These are phyloP conservation scores for Trametes cinnabarina DNA, from an alignment of 768 basidiomycete genomes.

Conservation along the genomic window DNA sequence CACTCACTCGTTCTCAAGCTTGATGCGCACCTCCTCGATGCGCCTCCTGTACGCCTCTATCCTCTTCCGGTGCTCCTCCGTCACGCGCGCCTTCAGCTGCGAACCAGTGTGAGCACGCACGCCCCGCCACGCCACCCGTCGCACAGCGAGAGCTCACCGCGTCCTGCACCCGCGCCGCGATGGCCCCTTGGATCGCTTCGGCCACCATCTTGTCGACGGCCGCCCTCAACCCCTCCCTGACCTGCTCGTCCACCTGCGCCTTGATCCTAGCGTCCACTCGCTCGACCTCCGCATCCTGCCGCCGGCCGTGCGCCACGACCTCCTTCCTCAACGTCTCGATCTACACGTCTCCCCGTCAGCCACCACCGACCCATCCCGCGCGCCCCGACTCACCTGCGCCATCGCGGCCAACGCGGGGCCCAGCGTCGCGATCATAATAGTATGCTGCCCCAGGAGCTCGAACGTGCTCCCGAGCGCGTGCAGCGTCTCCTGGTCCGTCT, in stretches of 20 bases:
- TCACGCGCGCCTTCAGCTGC: constrained; percentile 44
- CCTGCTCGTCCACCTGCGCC: background rate
- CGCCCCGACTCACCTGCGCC: constrained; percentile 38
- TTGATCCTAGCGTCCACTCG: constrained; percentile 37
- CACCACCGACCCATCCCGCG: constrained; percentile 9
- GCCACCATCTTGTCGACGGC: constrained; percentile 38
- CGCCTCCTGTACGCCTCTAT: constrained; percentile 42
- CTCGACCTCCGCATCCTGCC: constrained; percentile 37
- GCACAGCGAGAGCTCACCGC: constrained; percentile 38
- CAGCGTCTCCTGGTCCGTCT: constrained; percentile 46
- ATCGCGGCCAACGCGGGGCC: constrained; percentile 44
- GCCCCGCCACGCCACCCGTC: too few species aligned
- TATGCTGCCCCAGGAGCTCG: constrained; percentile 46
- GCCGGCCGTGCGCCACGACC: constrained; percentile 39
- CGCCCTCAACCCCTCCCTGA: constrained; percentile 40
- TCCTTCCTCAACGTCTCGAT: constrained; percentile 38
- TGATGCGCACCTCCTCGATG: constrained; percentile 42
- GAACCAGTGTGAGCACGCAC: too few species aligned
- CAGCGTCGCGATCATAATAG: constrained; percentile 41
- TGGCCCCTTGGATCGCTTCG: constrained; percentile 34
- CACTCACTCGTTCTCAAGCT: too few species aligned
- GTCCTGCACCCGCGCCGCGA: constrained; percentile 42
- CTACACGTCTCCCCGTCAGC: constrained; percentile 28
- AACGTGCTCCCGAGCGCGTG: constrained; percentile 41
- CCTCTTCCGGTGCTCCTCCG: constrained; percentile 40